These are phyloP conservation scores for Alternaria arbusti DNA, from an alignment of 2,329 filamentous ascomycete genomes.

Conservation along the genomic window DNA sequence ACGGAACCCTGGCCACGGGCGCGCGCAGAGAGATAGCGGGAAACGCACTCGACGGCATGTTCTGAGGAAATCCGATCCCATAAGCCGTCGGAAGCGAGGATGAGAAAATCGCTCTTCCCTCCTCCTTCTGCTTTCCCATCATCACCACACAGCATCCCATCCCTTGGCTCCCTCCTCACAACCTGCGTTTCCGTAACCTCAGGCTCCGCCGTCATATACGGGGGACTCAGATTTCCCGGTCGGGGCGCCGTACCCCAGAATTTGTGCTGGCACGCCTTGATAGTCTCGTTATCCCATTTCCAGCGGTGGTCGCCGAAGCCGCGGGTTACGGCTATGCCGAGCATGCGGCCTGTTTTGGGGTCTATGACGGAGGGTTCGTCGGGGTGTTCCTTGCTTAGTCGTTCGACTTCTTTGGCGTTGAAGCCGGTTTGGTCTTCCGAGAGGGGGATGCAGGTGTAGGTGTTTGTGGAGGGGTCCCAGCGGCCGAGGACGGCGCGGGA, in stretches of 20 bases:
- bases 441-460: constrained; percentile 62
- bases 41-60: constrained; percentile 64
- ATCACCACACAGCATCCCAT: neutral
- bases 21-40: constrained; percentile 59
- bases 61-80: constrained; percentile 67
- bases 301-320: constrained; percentile 73
- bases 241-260: constrained; percentile 59
- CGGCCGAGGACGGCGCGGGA: constrained; percentile 69
- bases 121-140: neutral
- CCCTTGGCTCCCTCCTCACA: constrained; percentile 41
- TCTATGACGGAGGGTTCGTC: constrained; percentile 64
- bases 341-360: constrained; percentile 62
- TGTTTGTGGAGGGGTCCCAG: constrained; percentile 50
- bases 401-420: constrained; percentile 63
- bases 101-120: constrained; percentile 62
- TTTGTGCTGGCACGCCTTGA: constrained; percentile 53
- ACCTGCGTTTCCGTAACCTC: constrained; percentile 66
- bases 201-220: constrained; percentile 72
- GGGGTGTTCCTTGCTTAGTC: constrained; percentile 66
- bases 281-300: constrained; percentile 67
- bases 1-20: constrained; percentile 32
- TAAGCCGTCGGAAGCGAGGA: constrained; percentile 71
- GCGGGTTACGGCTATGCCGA: constrained; percentile 67
- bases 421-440: constrained; percentile 71
- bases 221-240: constrained; percentile 61